Conservation (phyloP, 2,329 filamentous ascomycete genomes). For the Biscogniauxia sp. region DNA sequence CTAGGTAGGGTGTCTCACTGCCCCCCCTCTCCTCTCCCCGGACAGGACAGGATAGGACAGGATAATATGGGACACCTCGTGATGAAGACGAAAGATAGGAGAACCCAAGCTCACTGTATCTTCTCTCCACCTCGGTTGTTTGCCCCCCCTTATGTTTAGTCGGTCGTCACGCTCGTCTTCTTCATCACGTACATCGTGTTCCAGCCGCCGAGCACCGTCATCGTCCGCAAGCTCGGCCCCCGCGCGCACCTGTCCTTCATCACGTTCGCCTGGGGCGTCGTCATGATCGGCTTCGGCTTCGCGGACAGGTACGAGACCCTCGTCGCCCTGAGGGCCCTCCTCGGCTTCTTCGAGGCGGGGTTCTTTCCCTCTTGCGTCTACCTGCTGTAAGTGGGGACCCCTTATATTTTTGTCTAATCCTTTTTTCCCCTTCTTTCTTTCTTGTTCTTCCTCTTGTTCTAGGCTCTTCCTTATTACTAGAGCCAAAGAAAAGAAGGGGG, state of each 20-base stretch:
- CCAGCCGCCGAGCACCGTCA: slow-evolving; percentile 67
- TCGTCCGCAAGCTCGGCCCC: slow-evolving; percentile 65
- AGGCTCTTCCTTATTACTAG: too few relatives aligned
- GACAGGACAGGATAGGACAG: slow-evolving; percentile 28
- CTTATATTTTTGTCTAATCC: background rate
- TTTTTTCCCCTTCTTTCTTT: too few relatives aligned
- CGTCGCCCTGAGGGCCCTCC: slow-evolving; percentile 53
- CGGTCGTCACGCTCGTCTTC: slow-evolving; percentile 70
- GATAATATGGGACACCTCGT: too few relatives aligned
- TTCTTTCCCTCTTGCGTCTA: slow-evolving; percentile 72
- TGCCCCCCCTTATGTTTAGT: slow-evolving; percentile 24
- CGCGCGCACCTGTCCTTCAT: slow-evolving; percentile 54
- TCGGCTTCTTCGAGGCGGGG: slow-evolving; percentile 66
- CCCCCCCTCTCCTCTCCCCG: too few relatives aligned
- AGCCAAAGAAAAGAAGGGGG: too few relatives aligned
- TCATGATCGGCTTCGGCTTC: slow-evolving; percentile 67
- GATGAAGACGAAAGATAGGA: too few relatives aligned
- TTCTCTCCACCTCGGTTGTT: slow-evolving; percentile 4
- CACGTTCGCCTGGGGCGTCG: slow-evolving; percentile 56
- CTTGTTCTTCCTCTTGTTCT: too few relatives aligned
- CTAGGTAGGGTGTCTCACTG: too few relatives aligned
- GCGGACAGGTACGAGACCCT: slow-evolving; percentile 50
- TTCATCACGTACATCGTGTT: slow-evolving; percentile 72
- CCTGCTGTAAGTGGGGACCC: slow-evolving; percentile 52
- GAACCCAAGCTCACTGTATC: background rate